Base-by-base conservation (phyloP, 2,329 filamentous ascomycete genomes). In the Cylindrodendrum hubeiense region DNA sequence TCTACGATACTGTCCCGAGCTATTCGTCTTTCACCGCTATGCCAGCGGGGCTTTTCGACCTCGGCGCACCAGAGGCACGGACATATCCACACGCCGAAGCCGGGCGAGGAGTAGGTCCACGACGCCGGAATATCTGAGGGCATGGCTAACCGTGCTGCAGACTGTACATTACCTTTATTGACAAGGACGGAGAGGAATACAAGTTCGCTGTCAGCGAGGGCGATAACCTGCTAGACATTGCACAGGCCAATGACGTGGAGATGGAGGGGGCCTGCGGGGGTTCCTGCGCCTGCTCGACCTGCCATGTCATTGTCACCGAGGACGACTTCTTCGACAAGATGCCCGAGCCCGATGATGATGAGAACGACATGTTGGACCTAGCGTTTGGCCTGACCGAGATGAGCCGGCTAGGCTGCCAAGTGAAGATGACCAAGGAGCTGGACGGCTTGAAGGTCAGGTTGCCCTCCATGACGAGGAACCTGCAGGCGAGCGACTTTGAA, bases 241-340 rank as follows among this genome's bases (percentile, higher is more conserved):
- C 95, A 22, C 95, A 98, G 79, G 93, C 92, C 49, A 89, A 98
- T 80, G 95, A 98, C 76, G 84, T 99, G 44, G 96, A 99, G 80
- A 98, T 99, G 95, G 96, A 99, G 85, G 95, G 96, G 67, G 96
- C 96, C 13, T 99, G 96, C 77, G 96, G 96, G 71, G 96, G 94
- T 22, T 96, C 93, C 34, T 97, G 94, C 81, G 94, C 94, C 59
- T 97, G 94, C 83, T 96, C 93, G 62, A 97, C 94, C 6, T 97
- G 94, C 83, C 94, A 97, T 81, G 91, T 97, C 61, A 94, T 97
- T 67, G 92, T 97, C 39, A 81, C 88, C 63, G 89, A 92, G 75
- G 89, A 93, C 47, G 87, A 88, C 5, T 87, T 89, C 80, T 95
- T 92, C 81, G 92, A 95, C 71, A 89, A 88, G 80, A 94, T 95